Conservation (phyloP, 306 rosid genomes). For the Vigna nakashimae region DNA sequence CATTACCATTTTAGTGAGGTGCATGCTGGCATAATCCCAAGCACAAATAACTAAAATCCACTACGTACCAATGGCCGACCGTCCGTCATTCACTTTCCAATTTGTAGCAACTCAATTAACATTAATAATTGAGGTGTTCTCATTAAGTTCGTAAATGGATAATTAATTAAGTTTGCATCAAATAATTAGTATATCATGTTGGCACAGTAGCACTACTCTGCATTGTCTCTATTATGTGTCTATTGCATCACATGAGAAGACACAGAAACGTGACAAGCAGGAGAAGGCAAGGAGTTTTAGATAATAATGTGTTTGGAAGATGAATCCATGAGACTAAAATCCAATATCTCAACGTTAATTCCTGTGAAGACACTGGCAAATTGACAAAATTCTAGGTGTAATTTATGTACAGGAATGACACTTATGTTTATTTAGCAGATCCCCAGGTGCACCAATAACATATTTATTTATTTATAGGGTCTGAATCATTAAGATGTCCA, state of each 20-base stretch:
- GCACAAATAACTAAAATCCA: slow-evolving; percentile 21
- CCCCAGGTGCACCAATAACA: not conserved
- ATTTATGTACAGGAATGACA: not conserved
- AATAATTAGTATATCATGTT: slow-evolving; percentile 2
- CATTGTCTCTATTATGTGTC: slow-evolving; percentile 33
- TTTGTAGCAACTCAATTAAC: slow-evolving; percentile 11
- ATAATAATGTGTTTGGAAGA: slow-evolving; percentile 30
- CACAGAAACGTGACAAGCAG: slow-evolving; percentile 34
- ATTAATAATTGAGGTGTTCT: not conserved
- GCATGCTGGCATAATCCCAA: slow-evolving; percentile 40
- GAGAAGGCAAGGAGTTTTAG: slow-evolving; percentile 11
- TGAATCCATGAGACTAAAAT: slow-evolving; percentile 21
- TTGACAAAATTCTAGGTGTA: slow-evolving; percentile 50
- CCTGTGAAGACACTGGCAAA: slow-evolving; percentile 33
- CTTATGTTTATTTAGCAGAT: slow-evolving; percentile 5
- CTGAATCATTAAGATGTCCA: not conserved
- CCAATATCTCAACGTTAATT: slow-evolving; percentile 27
- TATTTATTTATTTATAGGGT: no score
- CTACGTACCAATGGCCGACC: slow-evolving; percentile 36
- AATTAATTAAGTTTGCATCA: not conserved
- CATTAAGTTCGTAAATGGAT: not conserved
- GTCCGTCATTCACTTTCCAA: slow-evolving; percentile 21
- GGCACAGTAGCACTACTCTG: slow-evolving; percentile 30
- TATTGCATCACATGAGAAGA: slow-evolving; percentile 5
- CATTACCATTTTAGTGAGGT: slow-evolving; percentile 5